phyloP scores from a whole-genome alignment of 352 stramenopile genomes.

The Peronospora farinosa region DNA sequence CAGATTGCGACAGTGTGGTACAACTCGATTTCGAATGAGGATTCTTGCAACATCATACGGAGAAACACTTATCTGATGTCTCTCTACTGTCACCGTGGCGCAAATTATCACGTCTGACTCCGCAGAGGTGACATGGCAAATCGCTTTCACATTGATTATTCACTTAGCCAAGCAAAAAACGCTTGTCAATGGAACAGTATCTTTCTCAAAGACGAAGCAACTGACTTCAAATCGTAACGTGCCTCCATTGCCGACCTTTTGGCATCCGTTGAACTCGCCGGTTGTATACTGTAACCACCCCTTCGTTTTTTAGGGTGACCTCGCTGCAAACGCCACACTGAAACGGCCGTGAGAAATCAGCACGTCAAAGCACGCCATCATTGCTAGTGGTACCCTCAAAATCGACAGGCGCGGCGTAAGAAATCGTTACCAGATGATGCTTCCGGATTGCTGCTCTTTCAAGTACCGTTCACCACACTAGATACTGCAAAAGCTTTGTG shows the following conservation, averaged over 20 bases:
- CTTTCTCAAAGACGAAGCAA: neutral
- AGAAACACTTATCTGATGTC: neutral
- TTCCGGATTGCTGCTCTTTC: neutral
- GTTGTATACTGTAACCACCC: neutral
- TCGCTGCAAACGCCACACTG: slow-evolving; percentile 11
- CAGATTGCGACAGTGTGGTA: neutral
- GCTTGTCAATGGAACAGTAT: neutral
- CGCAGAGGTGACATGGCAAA: neutral
- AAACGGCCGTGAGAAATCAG: slow-evolving; percentile 9
- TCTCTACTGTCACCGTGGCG: neutral
- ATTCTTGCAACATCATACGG: neutral
- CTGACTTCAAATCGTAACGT: neutral
- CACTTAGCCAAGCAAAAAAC: neutral
- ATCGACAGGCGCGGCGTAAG: slow-evolving; percentile 18
- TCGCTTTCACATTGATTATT: slow-evolving; percentile 4
- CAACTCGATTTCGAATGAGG: neutral
- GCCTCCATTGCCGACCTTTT: neutral
- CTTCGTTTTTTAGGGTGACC: neutral
- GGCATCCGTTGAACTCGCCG: neutral
- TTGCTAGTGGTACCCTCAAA: slow-evolving; percentile 8
- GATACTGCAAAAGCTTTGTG: too few species aligned
- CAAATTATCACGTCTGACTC: neutral
- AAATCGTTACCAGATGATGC: slow-evolving; percentile 3
- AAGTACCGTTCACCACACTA: neutral
- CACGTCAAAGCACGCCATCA: slow-evolving; percentile 2